These are phyloP conservation scores for Periglandula ipomoeae DNA, from an alignment of 2,329 filamentous ascomycete genomes.

Conservation along the genomic window DNA sequence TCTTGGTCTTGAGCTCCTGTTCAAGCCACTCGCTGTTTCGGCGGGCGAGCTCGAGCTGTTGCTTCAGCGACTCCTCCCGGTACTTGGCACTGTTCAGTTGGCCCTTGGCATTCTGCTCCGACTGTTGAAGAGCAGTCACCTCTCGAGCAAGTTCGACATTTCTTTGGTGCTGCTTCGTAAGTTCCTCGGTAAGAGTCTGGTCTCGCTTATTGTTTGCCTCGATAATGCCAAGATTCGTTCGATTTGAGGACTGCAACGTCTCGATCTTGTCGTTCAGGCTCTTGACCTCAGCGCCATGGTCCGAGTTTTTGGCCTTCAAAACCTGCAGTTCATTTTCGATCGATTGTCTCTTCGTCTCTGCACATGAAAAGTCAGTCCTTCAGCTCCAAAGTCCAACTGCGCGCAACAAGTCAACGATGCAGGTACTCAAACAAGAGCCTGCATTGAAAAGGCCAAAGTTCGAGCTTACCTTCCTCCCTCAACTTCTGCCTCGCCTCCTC, in stretches of 20 bases:
- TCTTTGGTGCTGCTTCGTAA: slow-evolving; percentile 83
- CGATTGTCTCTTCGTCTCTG: slow-evolving; percentile 67
- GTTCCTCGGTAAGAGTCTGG: slow-evolving; percentile 74
- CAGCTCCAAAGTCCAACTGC: not conserved
- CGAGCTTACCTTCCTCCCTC: slow-evolving; percentile 63
- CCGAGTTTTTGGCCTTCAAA: slow-evolving; percentile 65
- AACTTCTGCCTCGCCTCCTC: slow-evolving; percentile 75
- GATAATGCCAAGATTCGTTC: slow-evolving; percentile 79
- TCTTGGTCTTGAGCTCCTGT: slow-evolving; percentile 82
- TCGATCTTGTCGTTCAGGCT: slow-evolving; percentile 73
- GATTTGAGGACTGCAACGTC: slow-evolving; percentile 83
- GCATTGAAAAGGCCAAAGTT: slow-evolving; percentile 4
- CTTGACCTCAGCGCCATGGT: slow-evolving; percentile 65
- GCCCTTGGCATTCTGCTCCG: slow-evolving; percentile 72
- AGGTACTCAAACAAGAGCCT: slow-evolving; percentile 7
- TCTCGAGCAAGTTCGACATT: slow-evolving; percentile 77
- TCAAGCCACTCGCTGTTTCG: slow-evolving; percentile 93
- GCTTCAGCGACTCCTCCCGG: slow-evolving; percentile 79
- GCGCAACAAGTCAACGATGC: not conserved
- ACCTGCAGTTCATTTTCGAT: slow-evolving; percentile 75
- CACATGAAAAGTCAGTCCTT: not conserved
- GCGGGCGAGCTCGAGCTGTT: slow-evolving; percentile 81
- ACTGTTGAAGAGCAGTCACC: slow-evolving; percentile 71
- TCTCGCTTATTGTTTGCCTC: slow-evolving; percentile 85
- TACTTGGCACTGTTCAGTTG: slow-evolving; percentile 76